Evolutionary conservation across 1,284 basidiomycete genomes (phyloP), one percentile per base, ranked within the genome.

Genomic region (Trichosporon sp.): DNA sequence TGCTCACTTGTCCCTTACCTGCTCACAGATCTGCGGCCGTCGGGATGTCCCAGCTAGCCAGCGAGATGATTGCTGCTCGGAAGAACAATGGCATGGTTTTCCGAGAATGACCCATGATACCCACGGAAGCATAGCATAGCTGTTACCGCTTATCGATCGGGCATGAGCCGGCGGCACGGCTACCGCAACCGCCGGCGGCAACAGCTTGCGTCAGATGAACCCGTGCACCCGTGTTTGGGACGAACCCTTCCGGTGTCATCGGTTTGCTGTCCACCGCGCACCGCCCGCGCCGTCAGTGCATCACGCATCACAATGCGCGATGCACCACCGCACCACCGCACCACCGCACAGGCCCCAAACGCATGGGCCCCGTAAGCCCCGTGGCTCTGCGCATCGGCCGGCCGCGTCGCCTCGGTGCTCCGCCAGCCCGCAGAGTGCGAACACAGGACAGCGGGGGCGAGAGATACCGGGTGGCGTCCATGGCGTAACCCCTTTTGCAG

Each of bases 121-220:
- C 43, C 43, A 46, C 43, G 43, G 43, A n/a, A 16, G 43, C 43
- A 40, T 12, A 6, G 8, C 38, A 40, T 40, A 11, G 38, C 8
- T 2, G 43, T n/a, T 14, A 46, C 43, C 51, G 51, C 51, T 54
- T 54, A 54, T 54, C 51, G 8, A 7, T 54, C 4, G 16, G 19
- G 51, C 51, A 19, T 21, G 51, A 54, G 51, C 51, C 51, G 51
- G 51, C 51, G 51, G 51, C 51, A 54, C 51, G 51, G 51, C n/a
- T 26, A 54, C 19, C 19, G 51, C 51, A 26, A 7, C 14, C 51
- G 51, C 51, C 51, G 51, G 51, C 51, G 51, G 51, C 51, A 54
- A 54, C 19, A 26, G 51, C 19, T 19, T 48, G 46, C 46, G 46
- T 48, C 46, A 54, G 19, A 19, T 19, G 46, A n/a, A 19, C 46